phyloP scores from a whole-genome alignment of 495 filamentous ascomycete species.

The Penicillium crystallinum region DNA sequence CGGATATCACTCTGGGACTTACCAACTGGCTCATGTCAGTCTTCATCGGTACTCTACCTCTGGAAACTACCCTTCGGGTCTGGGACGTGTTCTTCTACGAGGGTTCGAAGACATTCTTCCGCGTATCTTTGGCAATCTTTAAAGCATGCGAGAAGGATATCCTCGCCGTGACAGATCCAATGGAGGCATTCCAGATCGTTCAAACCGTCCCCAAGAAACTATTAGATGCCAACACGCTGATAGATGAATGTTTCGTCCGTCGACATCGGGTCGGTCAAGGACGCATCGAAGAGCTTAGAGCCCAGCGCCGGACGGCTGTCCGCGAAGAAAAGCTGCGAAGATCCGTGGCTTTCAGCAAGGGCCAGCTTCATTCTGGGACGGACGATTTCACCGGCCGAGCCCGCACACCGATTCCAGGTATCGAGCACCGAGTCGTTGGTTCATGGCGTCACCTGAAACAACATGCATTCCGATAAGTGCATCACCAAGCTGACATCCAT shows the following conservation, averaged over 20 bases:
- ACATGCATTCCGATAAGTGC: conserved; percentile 33
- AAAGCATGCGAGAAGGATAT: conserved; percentile 85
- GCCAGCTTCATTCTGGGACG: conserved; percentile 33
- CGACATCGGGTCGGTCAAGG: conserved; percentile 77
- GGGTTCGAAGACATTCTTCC: conserved; percentile 91
- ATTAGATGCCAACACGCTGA: conserved; percentile 71
- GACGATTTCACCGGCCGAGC: conserved; percentile 33
- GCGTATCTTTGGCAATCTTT: conserved; percentile 86
- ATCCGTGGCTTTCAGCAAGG: conserved; percentile 37
- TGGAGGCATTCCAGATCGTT: conserved; percentile 95
- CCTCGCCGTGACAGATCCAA: conserved; percentile 71
- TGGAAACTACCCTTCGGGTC: conserved; percentile 83
- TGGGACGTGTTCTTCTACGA: conserved; percentile 98
- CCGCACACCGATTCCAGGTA: conserved; percentile 28
- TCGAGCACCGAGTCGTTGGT: conserved; percentile 36
- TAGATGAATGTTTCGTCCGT: conserved; percentile 75
- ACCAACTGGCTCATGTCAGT: conserved; percentile 99
- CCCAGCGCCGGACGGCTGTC: conserved; percentile 36
- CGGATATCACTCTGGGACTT: conserved; percentile 85
- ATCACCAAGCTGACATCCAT: neutral
- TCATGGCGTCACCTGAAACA: conserved; percentile 40
- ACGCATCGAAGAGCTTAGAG: conserved; percentile 42
- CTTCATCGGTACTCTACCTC: conserved; percentile 87
- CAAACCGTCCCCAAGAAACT: conserved; percentile 81
- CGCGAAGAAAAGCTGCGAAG: conserved; percentile 42